Percentiles rank a stretch among this genome's conserved stretches.
Conservation (phyloP, 768 basidiomycete genomes). For the Boletus eberwhitei region DNA sequence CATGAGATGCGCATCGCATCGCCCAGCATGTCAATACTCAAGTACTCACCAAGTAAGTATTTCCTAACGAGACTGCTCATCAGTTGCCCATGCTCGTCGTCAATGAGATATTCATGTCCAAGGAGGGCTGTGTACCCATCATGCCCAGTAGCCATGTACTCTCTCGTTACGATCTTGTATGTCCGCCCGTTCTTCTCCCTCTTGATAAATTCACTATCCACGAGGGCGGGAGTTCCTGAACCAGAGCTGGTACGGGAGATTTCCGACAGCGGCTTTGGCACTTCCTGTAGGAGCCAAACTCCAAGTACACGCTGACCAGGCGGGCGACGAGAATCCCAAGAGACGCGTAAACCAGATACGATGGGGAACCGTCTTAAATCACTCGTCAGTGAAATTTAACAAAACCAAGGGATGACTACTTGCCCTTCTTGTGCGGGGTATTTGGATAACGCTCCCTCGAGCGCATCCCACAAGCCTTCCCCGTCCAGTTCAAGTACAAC, state of each 20-base stretch:
- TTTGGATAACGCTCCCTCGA: conserved; percentile 68
- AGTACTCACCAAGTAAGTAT: conserved; percentile 68
- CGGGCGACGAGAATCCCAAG: conserved; percentile 79
- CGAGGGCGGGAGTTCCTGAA: conserved; percentile 30
- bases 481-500: conserved; percentile 82
- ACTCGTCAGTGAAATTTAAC: background rate
- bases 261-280: conserved; percentile 17
- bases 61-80: conserved; percentile 78
- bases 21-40: conserved; percentile 22
- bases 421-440: conserved; percentile 93
- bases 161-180: conserved; percentile 81
- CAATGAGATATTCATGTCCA: conserved; percentile 65
- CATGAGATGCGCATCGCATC: background rate
- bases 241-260: conserved; percentile 19
- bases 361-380: conserved; percentile 76
- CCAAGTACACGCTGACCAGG: conserved; percentile 72
- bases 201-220: conserved; percentile 52
- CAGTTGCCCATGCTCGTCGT: conserved; percentile 78
- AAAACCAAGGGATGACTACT: conserved; percentile 13
- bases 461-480: conserved; percentile 69
- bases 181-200: conserved; percentile 50
- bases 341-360: conserved; percentile 77
- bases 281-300: conserved; percentile 56
- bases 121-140: conserved; percentile 76
- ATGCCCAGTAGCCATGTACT: conserved; percentile 82